Base-by-base conservation (phyloP, 148 eudicot genomes). In the Nyssa sinensis region DNA sequence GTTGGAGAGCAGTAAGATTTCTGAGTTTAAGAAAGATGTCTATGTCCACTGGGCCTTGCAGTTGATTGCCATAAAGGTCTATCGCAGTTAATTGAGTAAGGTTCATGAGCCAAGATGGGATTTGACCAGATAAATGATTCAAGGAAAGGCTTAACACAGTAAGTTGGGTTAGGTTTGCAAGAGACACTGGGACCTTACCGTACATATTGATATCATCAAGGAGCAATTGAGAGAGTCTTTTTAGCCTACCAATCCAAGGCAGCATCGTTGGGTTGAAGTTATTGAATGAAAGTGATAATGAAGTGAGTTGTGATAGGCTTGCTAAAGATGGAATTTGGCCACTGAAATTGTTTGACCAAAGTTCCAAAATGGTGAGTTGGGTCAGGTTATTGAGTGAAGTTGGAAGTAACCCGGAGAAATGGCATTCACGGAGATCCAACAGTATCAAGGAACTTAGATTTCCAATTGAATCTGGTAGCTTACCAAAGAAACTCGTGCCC, bases 401-500 rank as follows among this genome's bases (percentile, higher is more conserved):
- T 16, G 84, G 84, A 24, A 84, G 28, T 7, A 7, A 23, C 17
- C 84, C 81, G 19, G 79, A 64, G 47, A 85, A 80, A 6, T 24
- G 5, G n/a, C 76, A 44, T 3, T 1, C 2, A 0, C 2, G 1
- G 8, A 82, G 34, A 24, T 4, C 12, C 21, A 79, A 51, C 5
- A 0, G 12, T 8, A 33, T 39, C 39, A 82, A 29, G 23, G 55
- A 76, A 28, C 39, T 53, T 1, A 82, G 73, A 24, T 77, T 73
- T 21, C 80, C 79, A 29, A 85, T 74, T 30, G 83, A 82, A 74
- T 80, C 34, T 2, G 88, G 83, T 12, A 85, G 6, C 23, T 55
- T 27, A 37, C 88, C 83, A 0, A 65, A 69, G 19, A 85, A 74
- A 23, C 12, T 44, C 16, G 85, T 85, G 9, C 0, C 1, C 2